phyloP scores from a whole-genome alignment of 73 alveolate species.

The Tetrahymena thermophila region DNA sequence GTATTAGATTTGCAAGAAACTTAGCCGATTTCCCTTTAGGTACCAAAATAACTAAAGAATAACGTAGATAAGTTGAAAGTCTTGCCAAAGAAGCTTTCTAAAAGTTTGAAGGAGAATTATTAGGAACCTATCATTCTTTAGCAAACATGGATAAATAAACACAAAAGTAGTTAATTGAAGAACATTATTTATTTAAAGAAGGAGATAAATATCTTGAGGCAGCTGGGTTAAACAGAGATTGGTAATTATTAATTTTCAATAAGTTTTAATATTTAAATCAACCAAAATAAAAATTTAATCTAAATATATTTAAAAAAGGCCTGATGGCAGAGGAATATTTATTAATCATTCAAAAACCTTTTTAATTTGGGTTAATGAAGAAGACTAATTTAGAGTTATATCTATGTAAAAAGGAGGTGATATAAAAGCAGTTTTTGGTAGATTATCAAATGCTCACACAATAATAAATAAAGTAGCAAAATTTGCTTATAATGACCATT shows the following conservation, averaged over 20 bases:
- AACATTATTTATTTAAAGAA: slow-evolving; percentile 33
- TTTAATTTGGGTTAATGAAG: slow-evolving; percentile 48
- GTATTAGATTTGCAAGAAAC: slow-evolving; percentile 45
- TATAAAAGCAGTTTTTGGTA: slow-evolving; percentile 2
- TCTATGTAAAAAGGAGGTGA: slow-evolving; percentile 13
- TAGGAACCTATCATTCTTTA: neutral
- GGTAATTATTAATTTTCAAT: neutral
- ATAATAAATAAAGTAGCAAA: neutral
- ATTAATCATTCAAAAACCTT: slow-evolving; percentile 24
- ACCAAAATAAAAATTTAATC: no score
- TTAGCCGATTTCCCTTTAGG: slow-evolving; percentile 48
- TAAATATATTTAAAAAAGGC: neutral
- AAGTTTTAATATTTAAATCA: no score
- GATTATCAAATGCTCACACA: neutral
- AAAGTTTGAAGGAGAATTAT: slow-evolving; percentile 24
- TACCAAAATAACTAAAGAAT: slow-evolving; percentile 32
- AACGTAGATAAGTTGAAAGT: slow-evolving; percentile 28
- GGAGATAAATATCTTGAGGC: slow-evolving; percentile 42
- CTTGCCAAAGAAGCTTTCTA: slow-evolving; percentile 18
- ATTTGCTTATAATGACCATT: slow-evolving; percentile 7
- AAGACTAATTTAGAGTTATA: slow-evolving; percentile 35
- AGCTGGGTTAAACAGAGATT: slow-evolving; percentile 36
- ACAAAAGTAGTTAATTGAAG: slow-evolving; percentile 7
- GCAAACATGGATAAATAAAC: slow-evolving; percentile 23
- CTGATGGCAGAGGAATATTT: slow-evolving; percentile 43